Base-by-base conservation (phyloP, 2,329 filamentous ascomycete genomes). In the Stemphylium lycopersici region DNA sequence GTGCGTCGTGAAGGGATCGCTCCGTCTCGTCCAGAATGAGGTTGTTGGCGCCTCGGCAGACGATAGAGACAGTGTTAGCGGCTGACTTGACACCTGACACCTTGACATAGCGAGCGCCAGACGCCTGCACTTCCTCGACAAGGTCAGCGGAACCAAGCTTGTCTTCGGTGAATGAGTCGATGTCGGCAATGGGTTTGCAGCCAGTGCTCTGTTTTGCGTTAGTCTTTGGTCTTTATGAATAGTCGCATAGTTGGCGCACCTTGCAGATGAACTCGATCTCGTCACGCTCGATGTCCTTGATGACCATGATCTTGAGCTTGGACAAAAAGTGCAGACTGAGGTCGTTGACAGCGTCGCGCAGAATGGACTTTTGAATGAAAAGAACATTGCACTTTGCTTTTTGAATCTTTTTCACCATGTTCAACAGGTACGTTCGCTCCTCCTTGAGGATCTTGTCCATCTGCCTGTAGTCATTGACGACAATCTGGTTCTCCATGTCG, bases 361-460 rank as follows among this genome's bases (percentile, higher is more conserved):
- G 87, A 68, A 99, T 99, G 12, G 93, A 98, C 81, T 99, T 99
- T 75, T 99, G 95, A 67, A 99, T 98, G 65, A 99, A 83, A 39
- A 98, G 87, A 38, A 99, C 95, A 71, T 99, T 99, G 81, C 95
- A 99, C 83, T 98, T 99, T 66, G 95, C 93, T 84, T 98, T 99
- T 82, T 98, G 97, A 79, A 99, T 99, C 85, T 98, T 99, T 86
- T 99, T 98, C 74, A 96, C 93, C 87, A 99, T 90, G 83, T 98
- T 98, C 55, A 99, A 85, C 62, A 99, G 86, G 79, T 99, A 99
- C 67, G 95, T 90, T 66, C 95, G 91, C 82, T 99, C 95, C 80
- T 99, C 95, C 81, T 99, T 99, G 68, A 99, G 86, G 65, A 99
- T 99, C 85, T 98, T 99, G 83, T 99, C 95, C 95, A 99, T 99